Base-by-base conservation (phyloP, 1,284 basidiomycete species). In the Ceratobasidium sp. region DNA sequence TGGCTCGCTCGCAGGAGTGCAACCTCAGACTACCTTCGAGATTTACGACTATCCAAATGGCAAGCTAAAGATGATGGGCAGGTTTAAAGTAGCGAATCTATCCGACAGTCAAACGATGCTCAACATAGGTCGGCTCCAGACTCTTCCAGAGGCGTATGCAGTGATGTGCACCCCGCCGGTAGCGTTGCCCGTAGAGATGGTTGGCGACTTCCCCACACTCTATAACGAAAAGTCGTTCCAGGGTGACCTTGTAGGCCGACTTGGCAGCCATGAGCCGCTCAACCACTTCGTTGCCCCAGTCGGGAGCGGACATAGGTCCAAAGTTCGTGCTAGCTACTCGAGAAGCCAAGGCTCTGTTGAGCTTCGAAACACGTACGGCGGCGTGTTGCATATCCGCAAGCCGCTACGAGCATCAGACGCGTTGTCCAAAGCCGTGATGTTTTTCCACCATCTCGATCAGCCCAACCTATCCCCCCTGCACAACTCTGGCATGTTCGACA, bases 371-470 rank as follows among this genome's bases (percentile, higher is more conserved):
- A 23, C n/a, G n/a, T 28, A 42, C 26, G 68, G 54, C 15, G 26
- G 13, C 12, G 15, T 26, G 9, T 20, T 70, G 15, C 13, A 38
- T 42, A 56, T 70, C n/a, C 68, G 38, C 33, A 26, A 46, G 15
- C 17, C 52, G 38, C n/a, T n/a, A 7, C 23, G 40, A 26, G 57
- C 23, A 38, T n/a, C 57, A 13, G 70, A 62, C 17, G 71, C 71
- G 23, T 28, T 75, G 10, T 20, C 44, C 71, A 64, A 75, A 38
- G 71, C 71, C 12, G 61, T 62, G 9, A 65, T 65, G 61, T 75
- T 75, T 38, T 75, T 64, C 26, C 62, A 75, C 61, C 71, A 75
- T 28, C 71, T 75, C 6, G 71, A 56, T 10, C 71, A 56, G 64
- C 15, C 48, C 15, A 40, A 40, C 10, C 9, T 33, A 28, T 56